phyloP scores from a whole-genome alignment of 2,329 filamentous ascomycete species.

The Sclerotinia nivalis region DNA sequence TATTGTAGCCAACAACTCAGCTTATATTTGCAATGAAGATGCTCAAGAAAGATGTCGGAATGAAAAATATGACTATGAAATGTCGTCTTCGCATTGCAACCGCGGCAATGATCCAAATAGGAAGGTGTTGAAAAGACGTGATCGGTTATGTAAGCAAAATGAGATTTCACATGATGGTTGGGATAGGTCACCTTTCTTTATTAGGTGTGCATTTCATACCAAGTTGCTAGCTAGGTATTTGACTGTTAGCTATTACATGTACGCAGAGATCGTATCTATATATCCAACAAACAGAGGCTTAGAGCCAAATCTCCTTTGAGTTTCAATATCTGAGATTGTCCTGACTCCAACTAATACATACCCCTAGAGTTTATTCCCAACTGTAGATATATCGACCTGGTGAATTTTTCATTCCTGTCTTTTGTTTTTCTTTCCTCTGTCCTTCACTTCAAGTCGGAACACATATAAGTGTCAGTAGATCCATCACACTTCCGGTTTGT shows the following conservation, averaged over 20 bases:
- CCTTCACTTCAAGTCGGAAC: no score
- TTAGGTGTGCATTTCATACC: neutral
- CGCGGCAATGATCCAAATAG: constrained; percentile 8
- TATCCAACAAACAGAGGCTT: no score
- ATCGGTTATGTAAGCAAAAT: constrained; percentile 7
- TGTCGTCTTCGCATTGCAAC: neutral
- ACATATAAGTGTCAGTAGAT: neutral
- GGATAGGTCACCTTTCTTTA: neutral
- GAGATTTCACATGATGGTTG: neutral
- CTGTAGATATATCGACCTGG: no score
- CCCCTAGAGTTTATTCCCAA: no score
- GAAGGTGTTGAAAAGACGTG: constrained; percentile 8
- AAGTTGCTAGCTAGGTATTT: no score
- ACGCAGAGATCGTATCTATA: no score
- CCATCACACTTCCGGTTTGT: neutral
- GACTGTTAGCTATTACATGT: no score
- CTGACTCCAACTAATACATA: no score
- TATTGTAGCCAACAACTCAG: neutral
- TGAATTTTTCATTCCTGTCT: no score
- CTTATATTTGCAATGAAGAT: neutral
- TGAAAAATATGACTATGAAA: neutral
- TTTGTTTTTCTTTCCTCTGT: no score
- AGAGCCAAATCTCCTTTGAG: no score
- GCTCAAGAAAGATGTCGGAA: neutral
- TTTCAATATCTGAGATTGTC: no score